Evolutionary conservation across 192 early-diverging fungal species (phyloP), one percentile per base, ranked within the genome.

Genomic region (Coemansia interrupta): DNA sequence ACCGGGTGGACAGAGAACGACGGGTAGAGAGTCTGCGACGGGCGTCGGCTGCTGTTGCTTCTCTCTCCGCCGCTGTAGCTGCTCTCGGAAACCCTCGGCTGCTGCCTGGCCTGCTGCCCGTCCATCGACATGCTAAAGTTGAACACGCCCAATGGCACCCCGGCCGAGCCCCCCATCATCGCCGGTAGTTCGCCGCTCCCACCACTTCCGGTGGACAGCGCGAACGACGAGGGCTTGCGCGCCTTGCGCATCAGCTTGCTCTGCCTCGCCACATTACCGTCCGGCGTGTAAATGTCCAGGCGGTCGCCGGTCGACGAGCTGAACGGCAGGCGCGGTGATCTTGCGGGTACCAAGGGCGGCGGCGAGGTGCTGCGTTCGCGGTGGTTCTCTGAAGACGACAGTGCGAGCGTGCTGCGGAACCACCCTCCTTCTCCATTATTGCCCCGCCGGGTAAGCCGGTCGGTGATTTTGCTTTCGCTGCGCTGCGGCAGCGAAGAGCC

Each of bases 181-280:
- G 48, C 10, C 23, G 48, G 12, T 11, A 50, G n/a, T n/a, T 50
- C 48, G n/a, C 24, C 48, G 24, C 32, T 61, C 47, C 44, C 52
- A 59, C 51, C 63, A 56, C 54, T 46, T 6, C 10, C 17, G 18
- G 28, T 20, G 3, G 18, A 26, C 19, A 39, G 23, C 11, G 30
- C 52, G 39, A 39, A 39, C 4, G 52, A 54, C 18, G 19, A 19
- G 17, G 19, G 61, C 24, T 49, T 63, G 17, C 61, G 30, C 7
- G 18, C 47, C 61, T 60, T 66, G 32, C 73, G 73, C 64, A 67
- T 63, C 15, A 77, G 68, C 40, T 69, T 70, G 12, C 41, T 60
- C 22, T 70, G 68, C 41, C 61, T 54, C 20, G 5, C 20, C 3
- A 11, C 54, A 19, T 13, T 15, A 53, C 22, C 9, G 18, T 5